Base-by-base conservation (phyloP, 345 rosid genomes). In the Eucalyptus erythrocorys region DNA sequence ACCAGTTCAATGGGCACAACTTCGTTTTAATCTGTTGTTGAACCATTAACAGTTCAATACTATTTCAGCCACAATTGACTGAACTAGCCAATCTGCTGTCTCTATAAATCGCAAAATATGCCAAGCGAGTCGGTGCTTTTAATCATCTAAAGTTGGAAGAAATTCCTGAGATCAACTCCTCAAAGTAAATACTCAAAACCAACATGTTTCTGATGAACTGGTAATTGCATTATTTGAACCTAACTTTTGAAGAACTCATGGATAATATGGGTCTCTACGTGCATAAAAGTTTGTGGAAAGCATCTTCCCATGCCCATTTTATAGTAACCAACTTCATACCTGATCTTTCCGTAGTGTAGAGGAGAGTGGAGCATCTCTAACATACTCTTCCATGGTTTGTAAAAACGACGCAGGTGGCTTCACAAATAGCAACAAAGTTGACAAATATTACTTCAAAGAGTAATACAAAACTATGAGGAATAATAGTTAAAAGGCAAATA, bases 381-480 rank as follows among this genome's bases (percentile, higher is more conserved):
- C 97, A 91, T 97, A 98, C 86, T 98, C 99, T 94, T 98, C 99
- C 99, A 98, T 98, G 85, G 98, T 95, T 98, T 95, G 99, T 80
- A 97, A 94, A 92, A 98, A 97, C 66, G 99, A 98, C 71, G 94
- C 92, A 51, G 98, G 99, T 87, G 99, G 99, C 99, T 97, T 90
- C 93, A 93, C 66, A 89, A 79, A 87, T 89, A 64, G 48, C 40
- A 86, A 42, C 42, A 51, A 49, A 86, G 87, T 50, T n/a, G 12
- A 86, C 61, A 86, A 12, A 12, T 34, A 76, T 40, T 66, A 49
- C 30, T 86, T 88, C 48, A 57, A 79, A 27, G 37, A 43, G 21
- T 48, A 42, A 79, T 14, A 55, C 48, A 51, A 88, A 49, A 80
- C n/a, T 55, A 51, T 42, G 27, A 15, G 48, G 43, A 30, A 61